Base-by-base conservation (phyloP, 805 yeast genomes). In the Metschnikowia cubensis region DNA sequence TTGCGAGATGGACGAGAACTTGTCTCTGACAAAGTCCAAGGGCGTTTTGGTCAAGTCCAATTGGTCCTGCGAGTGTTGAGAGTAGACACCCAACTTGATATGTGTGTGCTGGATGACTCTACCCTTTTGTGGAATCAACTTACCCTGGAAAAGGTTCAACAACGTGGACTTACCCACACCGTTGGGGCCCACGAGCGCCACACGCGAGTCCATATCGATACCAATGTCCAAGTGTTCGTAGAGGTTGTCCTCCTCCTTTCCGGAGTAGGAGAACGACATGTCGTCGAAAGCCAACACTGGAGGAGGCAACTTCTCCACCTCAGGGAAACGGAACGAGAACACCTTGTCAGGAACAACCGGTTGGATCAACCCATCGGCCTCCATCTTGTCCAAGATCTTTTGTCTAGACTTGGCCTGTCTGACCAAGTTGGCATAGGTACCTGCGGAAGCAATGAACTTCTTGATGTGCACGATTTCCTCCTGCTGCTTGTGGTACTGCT, bases 341-440 rank as follows among this genome's bases (percentile, higher is more conserved):
- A 91, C 96, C 75, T 83, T 89, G 72, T 94, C 99, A 47, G 87
- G 86, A 50, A 82, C 90, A 61, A 94, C 99, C 48, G 96, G 85
- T 75, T 88, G 88, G 65, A 94, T 87, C 64, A 87, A 80, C 67
- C 99, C 99, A 70, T 94, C 99, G 61, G 99, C 98, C 77, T 94
- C 99, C 99, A 94, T 94, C 85, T 94, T 94, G 76, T 94, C 99
- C 71, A 94, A 80, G 69, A 94, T 94, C 85, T 94, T 94, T 81
- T 94, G 99, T 77, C 98, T 89, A 33, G 99, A 94, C 75, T 94
- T 94, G 58, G 99, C 99, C 77, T 94, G 99, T 72, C 88, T 89
- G 52, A 94, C 99, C 78, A 94, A 80, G 77, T 94, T 94, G 55
- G 99, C 98, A 76, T 94, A 94, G 49, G 99, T 94, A 91, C 99